Evolutionary conservation across 331 rosid species (phyloP).

Genomic region (Quercus tomentella): DNA sequence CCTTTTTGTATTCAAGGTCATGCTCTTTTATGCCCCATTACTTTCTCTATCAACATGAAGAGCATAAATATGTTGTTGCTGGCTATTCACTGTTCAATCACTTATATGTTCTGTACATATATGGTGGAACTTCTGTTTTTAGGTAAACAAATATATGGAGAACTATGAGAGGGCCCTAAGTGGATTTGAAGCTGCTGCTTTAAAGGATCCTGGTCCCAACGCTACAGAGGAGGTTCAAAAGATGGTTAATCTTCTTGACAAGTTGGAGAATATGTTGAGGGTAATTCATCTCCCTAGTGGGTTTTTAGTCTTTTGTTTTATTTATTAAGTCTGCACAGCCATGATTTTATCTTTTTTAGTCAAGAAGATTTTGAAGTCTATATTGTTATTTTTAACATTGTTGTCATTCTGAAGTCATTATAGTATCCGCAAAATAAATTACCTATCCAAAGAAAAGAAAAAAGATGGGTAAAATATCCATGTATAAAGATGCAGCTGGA

Average conservation of each 20-base stretch:
- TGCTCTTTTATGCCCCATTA: neutral
- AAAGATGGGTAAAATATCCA: too few species aligned
- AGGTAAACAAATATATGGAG: constrained; percentile 85
- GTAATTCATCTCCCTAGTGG: constrained; percentile 38
- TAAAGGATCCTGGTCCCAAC: constrained; percentile 82
- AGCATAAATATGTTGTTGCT: too few species aligned
- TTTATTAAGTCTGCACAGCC: neutral
- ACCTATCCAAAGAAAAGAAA: neutral
- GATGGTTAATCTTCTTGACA: constrained; percentile 81
- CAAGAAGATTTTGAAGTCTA: neutral
- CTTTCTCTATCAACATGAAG: neutral
- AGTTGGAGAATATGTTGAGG: constrained; percentile 67
- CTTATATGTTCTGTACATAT: neutral
- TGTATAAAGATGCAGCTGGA: constrained; percentile 29
- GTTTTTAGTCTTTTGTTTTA: neutral
- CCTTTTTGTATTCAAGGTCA: neutral
- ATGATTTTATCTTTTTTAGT: neutral
- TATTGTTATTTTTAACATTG: neutral
- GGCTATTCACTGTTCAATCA: neutral
- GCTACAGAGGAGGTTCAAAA: constrained; percentile 73
- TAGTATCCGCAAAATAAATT: neutral
- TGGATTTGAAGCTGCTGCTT: constrained; percentile 92
- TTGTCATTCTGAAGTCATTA: neutral
- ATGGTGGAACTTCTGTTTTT: neutral
- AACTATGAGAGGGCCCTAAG: constrained; percentile 88